Base-by-base conservation (phyloP, 2,329 filamentous ascomycete genomes). In the Alternaria sp. region DNA sequence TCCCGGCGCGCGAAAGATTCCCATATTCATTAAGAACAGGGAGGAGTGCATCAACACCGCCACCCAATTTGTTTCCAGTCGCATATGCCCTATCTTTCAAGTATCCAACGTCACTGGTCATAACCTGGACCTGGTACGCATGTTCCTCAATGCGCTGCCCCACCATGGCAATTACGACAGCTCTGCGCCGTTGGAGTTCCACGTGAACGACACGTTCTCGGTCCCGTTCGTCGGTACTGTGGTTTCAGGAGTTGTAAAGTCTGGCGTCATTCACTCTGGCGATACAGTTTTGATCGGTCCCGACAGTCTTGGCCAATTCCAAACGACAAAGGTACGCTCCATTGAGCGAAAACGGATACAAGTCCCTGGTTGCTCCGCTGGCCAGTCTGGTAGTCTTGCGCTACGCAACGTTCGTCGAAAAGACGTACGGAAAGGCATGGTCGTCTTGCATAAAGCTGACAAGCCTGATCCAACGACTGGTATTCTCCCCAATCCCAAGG, bases 371-470 rank as follows among this genome's bases (percentile, higher is more conserved):
- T 94, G 93, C 34, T 92, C 91, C 12, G 95, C 95, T 0, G 95
- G 95, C 0, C 95, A 99, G 79, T 96, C 92, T 28, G 95, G 92
- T 0, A 95, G 92, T 9, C 96, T 99, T 73, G 94, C 95, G 0
- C 79, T 99, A 54, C 94, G 95, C 68, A 90, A 93, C 64, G 86
- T 98, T 3, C 89, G 93, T 50, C 85, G 94, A 43, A 97, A 94
- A 78, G 94, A 98, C 68, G 94, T 99, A 0, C 87, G 95, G 12
- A 99, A 99, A 83, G 95, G 95, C 30, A 98, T 98, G 94, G 95
- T 99, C 2, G 93, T 98, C 5, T 83, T 99, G 30, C 92, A 93
- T 45, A 96, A 94, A 76, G 80, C 90, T 12, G 92, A 96, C 53
- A 89, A 88, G 54, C 85, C 91, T 66, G 74, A 81, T 68, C 74